Conservation (phyloP, 73 alveolate genomes). For the Paraurostyla sp. region DNA sequence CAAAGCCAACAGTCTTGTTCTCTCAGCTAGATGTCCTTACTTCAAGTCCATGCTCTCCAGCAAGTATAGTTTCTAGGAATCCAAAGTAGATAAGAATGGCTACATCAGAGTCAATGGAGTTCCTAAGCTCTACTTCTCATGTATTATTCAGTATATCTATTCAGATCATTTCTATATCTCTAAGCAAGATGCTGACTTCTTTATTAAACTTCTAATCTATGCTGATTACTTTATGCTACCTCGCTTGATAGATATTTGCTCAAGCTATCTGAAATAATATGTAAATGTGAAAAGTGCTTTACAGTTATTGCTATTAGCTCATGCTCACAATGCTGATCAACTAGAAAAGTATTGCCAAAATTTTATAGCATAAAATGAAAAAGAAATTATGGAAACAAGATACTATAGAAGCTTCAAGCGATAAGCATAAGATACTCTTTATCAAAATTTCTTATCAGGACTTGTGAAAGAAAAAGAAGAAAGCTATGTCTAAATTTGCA, state of each 20-base stretch:
- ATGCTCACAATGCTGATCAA: slow-evolving; percentile 49
- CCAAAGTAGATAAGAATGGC: background rate
- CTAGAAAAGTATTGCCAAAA: slow-evolving; percentile 22
- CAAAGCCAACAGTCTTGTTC: slow-evolving; percentile 39
- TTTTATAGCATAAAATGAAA: background rate
- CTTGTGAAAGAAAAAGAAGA: slow-evolving; percentile 47
- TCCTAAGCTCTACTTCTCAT: background rate
- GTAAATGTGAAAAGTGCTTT: slow-evolving; percentile 29
- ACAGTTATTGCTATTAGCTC: slow-evolving; percentile 12
- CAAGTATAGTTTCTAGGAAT: background rate
- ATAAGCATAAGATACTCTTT: background rate
- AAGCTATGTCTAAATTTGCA: slow-evolving; percentile 12
- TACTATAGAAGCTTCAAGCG: slow-evolving; percentile 2
- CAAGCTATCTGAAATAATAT: background rate
- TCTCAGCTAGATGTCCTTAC: slow-evolving; percentile 44
- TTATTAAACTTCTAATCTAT: slow-evolving; percentile 32
- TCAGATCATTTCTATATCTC: slow-evolving; percentile 51
- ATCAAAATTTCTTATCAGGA: background rate
- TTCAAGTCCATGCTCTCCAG: slow-evolving; percentile 52
- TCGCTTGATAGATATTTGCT: slow-evolving; percentile 45
- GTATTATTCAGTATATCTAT: slow-evolving; percentile 55
- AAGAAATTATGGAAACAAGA: slow-evolving; percentile 5
- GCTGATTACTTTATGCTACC: slow-evolving; percentile 55
- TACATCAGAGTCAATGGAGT: slow-evolving; percentile 25
- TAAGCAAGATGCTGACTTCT: slow-evolving; percentile 10